Conservation (phyloP, 352 stramenopile species). For the Peronospora tabacina region DNA sequence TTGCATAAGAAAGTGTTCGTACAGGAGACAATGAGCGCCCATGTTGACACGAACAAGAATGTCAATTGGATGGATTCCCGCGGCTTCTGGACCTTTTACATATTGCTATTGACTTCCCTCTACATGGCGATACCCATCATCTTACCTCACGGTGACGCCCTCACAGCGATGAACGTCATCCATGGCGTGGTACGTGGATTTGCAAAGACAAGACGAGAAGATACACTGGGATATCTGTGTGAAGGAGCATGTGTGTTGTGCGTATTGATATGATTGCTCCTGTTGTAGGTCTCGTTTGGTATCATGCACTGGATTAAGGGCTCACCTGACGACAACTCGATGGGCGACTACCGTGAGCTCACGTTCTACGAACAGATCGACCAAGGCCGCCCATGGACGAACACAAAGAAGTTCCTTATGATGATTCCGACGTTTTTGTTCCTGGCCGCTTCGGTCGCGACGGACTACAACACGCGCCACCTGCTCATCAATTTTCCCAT, state of each 20-base stretch:
- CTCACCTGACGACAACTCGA: constrained; percentile 87
- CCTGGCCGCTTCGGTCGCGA: constrained; percentile 76
- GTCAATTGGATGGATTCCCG: constrained; percentile 88
- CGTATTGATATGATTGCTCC: constrained; percentile 14
- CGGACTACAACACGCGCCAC: constrained; percentile 83
- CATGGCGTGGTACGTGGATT: constrained; percentile 63
- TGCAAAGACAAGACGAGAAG: not conserved
- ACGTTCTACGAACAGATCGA: constrained; percentile 96
- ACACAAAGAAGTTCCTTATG: constrained; percentile 91
- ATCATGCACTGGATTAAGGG: constrained; percentile 96
- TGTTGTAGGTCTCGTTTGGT: constrained; percentile 77
- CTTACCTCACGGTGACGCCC: constrained; percentile 55
- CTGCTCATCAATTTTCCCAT: constrained; percentile 89
- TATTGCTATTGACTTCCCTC: constrained; percentile 60
- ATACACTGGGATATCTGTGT: constrained; percentile 1
- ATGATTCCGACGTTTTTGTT: constrained; percentile 90
- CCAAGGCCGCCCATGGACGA: constrained; percentile 86
- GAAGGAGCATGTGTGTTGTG: not conserved
- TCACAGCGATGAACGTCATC: constrained; percentile 81
- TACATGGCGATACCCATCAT: constrained; percentile 78
- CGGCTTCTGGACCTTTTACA: constrained; percentile 86
- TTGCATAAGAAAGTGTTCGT: too few species aligned
- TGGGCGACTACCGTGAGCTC: constrained; percentile 91
- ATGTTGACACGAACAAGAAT: constrained; percentile 84
- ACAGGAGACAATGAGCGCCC: constrained; percentile 21